A percentile compares a stretch with the other conserved stretches of the same genome.
Evolutionary conservation across 1,284 basidiomycete species (phyloP).

Genomic region (Meripilus lineatus): DNA sequence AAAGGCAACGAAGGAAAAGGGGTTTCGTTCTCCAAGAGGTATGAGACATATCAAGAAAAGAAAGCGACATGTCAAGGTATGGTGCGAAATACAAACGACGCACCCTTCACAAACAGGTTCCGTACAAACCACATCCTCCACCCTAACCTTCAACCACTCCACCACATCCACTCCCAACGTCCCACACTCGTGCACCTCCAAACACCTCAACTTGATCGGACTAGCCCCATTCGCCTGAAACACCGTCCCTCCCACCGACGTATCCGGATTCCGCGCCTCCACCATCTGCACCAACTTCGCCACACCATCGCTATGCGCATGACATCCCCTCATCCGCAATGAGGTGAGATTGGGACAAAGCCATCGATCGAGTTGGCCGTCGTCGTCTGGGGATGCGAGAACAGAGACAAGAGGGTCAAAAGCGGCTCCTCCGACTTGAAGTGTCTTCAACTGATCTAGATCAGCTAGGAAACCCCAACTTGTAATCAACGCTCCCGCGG

Average conservation of each 20-base stretch:
- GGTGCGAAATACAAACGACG: too few species aligned
- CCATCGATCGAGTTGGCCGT: conserved; percentile 46
- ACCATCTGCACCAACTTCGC: conserved; percentile 63
- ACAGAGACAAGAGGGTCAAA: conserved; percentile 55
- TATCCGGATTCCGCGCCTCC: conserved; percentile 59
- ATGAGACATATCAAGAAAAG: too few species aligned
- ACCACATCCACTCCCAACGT: conserved; percentile 59
- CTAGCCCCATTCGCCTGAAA: conserved; percentile 25
- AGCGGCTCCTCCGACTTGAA: conserved; percentile 57
- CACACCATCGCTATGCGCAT: conserved; percentile 55
- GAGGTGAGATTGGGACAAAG: conserved; percentile 52
- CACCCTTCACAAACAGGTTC: conserved; percentile 42
- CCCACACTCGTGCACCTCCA: conserved; percentile 63
- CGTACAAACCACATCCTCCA: conserved; percentile 54
- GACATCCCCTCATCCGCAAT: conserved; percentile 56
- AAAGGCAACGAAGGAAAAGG: too few species aligned
- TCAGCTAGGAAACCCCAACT: conserved; percentile 47
- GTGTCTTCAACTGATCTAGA: conserved; percentile 43
- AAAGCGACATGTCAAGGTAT: too few species aligned
- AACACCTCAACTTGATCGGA: conserved; percentile 42
- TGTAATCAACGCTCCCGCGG: conserved; percentile 35
- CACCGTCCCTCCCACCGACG: conserved; percentile 21
- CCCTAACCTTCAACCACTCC: conserved; percentile 53
- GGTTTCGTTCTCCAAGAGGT: too few species aligned
- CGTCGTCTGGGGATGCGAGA: conserved; percentile 54